A percentile compares a stretch with the other conserved stretches of the same genome.
phyloP scores from a whole-genome alignment of 148 eudicot species.

The Camellia granthamiana region DNA sequence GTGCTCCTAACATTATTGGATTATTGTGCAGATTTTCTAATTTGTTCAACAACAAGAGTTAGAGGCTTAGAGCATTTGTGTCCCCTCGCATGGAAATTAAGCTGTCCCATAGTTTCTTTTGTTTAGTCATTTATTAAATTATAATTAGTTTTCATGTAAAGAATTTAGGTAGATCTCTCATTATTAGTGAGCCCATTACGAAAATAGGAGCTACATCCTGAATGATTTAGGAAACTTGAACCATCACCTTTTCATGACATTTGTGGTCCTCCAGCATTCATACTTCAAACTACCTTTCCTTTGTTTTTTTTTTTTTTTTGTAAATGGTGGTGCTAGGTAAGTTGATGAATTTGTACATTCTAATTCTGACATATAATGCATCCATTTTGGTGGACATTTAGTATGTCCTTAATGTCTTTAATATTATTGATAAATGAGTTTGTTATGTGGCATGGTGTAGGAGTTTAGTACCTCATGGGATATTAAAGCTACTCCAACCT shows the following conservation, averaged over 20 bases:
- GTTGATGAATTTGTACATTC: not conserved
- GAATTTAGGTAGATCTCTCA: not conserved
- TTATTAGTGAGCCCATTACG: not conserved
- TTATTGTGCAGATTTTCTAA: too few species aligned
- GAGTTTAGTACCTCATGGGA: slow-evolving; percentile 73
- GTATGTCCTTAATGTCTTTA: not conserved
- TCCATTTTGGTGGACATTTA: not conserved
- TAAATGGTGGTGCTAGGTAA: too few species aligned
- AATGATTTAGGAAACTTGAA: not conserved
- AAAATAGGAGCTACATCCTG: not conserved
- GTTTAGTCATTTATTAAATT: not conserved
- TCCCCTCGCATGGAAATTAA: not conserved
- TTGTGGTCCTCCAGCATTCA: not conserved
- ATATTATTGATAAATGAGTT: not conserved
- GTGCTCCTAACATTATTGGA: too few species aligned
- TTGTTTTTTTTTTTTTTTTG: too few species aligned
- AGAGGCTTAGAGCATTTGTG: not conserved
- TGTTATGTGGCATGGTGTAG: slow-evolving; percentile 28
- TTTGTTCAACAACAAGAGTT: not conserved
- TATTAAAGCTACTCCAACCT: slow-evolving; percentile 78
- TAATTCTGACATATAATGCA: not conserved
- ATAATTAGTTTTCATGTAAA: not conserved
- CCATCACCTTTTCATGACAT: not conserved
- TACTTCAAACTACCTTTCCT: too few species aligned
- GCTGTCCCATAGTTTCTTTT: not conserved